Percentiles rank a stretch among this genome's conserved stretches.
These are phyloP conservation scores for Brassica incana DNA, from an alignment of 345 rosid genomes.

Conservation along the genomic window DNA sequence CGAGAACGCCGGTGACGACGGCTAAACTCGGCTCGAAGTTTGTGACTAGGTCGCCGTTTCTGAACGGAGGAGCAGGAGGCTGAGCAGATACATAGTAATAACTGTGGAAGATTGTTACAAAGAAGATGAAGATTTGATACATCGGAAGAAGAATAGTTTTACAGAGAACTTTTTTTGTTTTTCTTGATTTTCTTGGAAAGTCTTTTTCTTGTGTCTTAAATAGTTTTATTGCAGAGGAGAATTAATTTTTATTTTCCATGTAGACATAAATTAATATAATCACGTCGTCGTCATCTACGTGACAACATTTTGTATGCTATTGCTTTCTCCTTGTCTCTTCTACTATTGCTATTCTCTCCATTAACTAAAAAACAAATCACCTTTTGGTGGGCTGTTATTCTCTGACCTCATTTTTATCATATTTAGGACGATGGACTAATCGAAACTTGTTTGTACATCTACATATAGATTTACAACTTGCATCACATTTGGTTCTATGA, in stretches of 20 bases:
- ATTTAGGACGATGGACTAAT: background rate
- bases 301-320: conserved; percentile 35
- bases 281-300: conserved; percentile 24
- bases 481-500: conserved; percentile 1
- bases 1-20: conserved; percentile 71
- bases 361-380: conserved; percentile 8
- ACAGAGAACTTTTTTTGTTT: background rate
- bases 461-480: conserved; percentile 11
- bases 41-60: conserved; percentile 39
- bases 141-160: background rate
- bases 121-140: conserved; percentile 31
- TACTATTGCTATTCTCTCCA: conserved; percentile 1
- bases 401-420: conserved; percentile 30
- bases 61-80: conserved; percentile 23
- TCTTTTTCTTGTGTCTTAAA: background rate
- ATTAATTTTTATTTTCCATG: too few relatives aligned
- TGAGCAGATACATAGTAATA: conserved; percentile 41
- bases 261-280: background rate
- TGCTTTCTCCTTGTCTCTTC: conserved; percentile 18
- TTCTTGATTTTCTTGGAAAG: conserved; percentile 21
- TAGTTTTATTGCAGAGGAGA: background rate
- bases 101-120: conserved; percentile 4
- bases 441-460: background rate
- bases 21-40: conserved; percentile 84
- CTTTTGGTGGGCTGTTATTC: conserved; percentile 25